Percentiles rank a stretch among this genome's conserved stretches.
These are phyloP conservation scores for Gorgonomyces haynaldii DNA, from an alignment of 192 early-diverging fungal genomes.

Conservation along the genomic window DNA sequence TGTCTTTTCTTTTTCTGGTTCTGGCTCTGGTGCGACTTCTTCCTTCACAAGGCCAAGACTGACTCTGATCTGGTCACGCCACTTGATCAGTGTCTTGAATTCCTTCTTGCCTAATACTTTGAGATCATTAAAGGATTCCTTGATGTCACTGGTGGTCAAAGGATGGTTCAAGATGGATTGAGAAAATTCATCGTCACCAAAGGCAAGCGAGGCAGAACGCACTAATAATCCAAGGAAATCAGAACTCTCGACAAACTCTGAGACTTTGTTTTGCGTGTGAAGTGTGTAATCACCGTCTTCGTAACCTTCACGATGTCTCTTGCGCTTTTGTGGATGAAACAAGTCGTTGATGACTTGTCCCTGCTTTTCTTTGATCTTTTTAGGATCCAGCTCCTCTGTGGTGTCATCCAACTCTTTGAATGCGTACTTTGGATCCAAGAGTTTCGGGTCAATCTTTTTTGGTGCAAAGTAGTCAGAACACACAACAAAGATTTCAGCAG, in stretches of 20 bases:
- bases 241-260: conserved; percentile 65
- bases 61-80: conserved; percentile 68
- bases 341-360: conserved; percentile 54
- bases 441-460: conserved; percentile 85
- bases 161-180: conserved; percentile 39
- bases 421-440: conserved; percentile 86
- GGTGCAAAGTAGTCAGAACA: conserved; percentile 88
- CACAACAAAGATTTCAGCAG: conserved; percentile 98
- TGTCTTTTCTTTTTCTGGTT: too few species aligned
- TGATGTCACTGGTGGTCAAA: conserved; percentile 72
- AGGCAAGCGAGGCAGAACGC: conserved; percentile 59
- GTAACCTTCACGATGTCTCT: conserved; percentile 90
- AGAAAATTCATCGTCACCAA: conserved; percentile 59
- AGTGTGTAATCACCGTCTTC: conserved; percentile 91
- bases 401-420: conserved; percentile 81
- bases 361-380: conserved; percentile 40
- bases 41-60: conserved; percentile 37
- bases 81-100: conserved; percentile 81
- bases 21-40: conserved; percentile 37
- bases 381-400: conserved; percentile 34
- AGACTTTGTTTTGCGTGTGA: conserved; percentile 57
- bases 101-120: conserved; percentile 88
- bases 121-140: conserved; percentile 72
- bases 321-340: conserved; percentile 86
- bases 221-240: conserved; percentile 78